Evolutionary conservation across 2,329 filamentous ascomycete species (phyloP), one percentile per base, ranked within the genome.

Genomic region (Alternaria sp.): DNA sequence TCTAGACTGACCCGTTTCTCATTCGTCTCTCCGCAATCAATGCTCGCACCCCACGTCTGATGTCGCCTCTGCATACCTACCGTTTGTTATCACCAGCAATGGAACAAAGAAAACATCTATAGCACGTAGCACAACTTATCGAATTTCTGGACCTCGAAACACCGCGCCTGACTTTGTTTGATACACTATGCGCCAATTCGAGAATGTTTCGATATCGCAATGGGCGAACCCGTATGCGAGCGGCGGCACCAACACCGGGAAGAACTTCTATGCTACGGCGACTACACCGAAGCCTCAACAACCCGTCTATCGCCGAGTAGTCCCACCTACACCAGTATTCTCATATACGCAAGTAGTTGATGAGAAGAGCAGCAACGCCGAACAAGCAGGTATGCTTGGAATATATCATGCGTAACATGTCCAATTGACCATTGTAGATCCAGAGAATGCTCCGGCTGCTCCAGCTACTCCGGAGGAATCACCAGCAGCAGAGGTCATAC

Each of bases 1-100:
- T 65, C 66, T 59, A 72, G 57, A 68, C 66, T 73, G 62, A 67
- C 57, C 68, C 54, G 57, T 63, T 66, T 74, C 73, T 70, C 53
- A 77, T 78, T 77, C 75, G 75, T 70, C 72, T 71, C 76, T 76
- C 76, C 73, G 64, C 74, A 73, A 61, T 71, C 67, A 67, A 70
- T 73, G 69, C 65, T 65, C 68, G 66, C 68, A 71, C 71, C 73
- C 74, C 76, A 79, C 76, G 73, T 79, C 73, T 68, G 66, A 77
- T 75, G 71, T 75, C 65, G 71, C 75, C 64, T 77, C 74, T 77
- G 72, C 69, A 61, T 67, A 62, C 67, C 68, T 71, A 21, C 59
- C 65, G 53, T 67, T 67, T 69, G 62, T 70, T 72, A 62, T 71
- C 72, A 68, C 65, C 73, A 64, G 68, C 67, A 70, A 79, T 79